Evolutionary conservation across 2,329 filamentous ascomycete species (phyloP).

Genomic region (Aspergillus cejpii): DNA sequence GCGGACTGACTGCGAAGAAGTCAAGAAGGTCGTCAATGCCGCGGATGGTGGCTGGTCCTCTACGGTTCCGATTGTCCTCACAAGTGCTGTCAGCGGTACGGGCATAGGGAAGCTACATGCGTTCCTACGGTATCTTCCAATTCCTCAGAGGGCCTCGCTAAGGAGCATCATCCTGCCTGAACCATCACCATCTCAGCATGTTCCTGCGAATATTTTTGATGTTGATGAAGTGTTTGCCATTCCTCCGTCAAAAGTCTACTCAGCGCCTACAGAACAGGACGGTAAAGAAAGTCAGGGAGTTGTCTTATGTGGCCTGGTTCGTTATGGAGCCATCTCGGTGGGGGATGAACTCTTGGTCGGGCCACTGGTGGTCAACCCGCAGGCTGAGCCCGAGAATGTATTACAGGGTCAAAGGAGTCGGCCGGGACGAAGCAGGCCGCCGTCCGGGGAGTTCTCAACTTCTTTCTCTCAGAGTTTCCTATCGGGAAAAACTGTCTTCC

Average conservation of each 20-base stretch:
- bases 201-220: constrained; percentile 67
- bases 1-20: constrained; percentile 51
- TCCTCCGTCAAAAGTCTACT: constrained; percentile 54
- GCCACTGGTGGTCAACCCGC: constrained; percentile 53
- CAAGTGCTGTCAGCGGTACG: constrained; percentile 75
- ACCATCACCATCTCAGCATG: constrained; percentile 33
- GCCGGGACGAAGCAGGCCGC: constrained; percentile 26
- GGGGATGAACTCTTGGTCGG: constrained; percentile 74
- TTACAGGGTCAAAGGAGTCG: constrained; percentile 9
- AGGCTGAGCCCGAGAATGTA: constrained; percentile 47
- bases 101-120: constrained; percentile 79
- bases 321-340: constrained; percentile 69
- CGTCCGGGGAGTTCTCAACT: constrained; percentile 30
- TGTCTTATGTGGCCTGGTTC: constrained; percentile 79
- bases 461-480: constrained; percentile 26
- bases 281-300: constrained; percentile 50
- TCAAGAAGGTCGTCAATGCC: constrained; percentile 49
- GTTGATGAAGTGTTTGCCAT: constrained; percentile 85
- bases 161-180: constrained; percentile 18
- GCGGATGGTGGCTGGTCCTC: constrained; percentile 36
- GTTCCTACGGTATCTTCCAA: constrained; percentile 67
- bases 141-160: constrained; percentile 46
- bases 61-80: constrained; percentile 76
- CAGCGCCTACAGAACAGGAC: constrained; percentile 34
- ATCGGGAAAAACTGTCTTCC: constrained; percentile 45